Conservation (phyloP, 805 yeast genomes). For the Yarrowia sp. region DNA sequence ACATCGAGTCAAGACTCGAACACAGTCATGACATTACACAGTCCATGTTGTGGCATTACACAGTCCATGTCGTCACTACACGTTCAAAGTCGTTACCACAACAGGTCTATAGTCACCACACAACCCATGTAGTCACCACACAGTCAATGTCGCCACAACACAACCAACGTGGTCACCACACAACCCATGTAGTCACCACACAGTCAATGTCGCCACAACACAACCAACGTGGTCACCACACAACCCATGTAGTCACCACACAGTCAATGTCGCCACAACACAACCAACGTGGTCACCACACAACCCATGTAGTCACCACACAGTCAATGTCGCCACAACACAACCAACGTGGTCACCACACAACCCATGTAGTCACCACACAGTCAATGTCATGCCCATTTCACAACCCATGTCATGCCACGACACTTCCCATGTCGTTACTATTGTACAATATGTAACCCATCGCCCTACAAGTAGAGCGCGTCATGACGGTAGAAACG, state of each 20-base stretch:
- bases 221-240: background rate
- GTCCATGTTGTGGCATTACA: no score
- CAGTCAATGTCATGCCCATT: background rate
- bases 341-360: background rate
- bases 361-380: background rate
- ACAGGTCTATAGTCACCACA: no score
- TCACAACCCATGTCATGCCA: no score
- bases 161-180: background rate
- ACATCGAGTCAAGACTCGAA: no score
- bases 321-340: background rate
- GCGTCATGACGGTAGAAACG: background rate
- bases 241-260: background rate
- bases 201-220: background rate
- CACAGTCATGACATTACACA: no score
- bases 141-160: background rate
- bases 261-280: background rate
- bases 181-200: background rate
- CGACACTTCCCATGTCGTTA: background rate
- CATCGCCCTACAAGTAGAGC: no score
- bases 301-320: background rate
- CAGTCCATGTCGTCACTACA: no score
- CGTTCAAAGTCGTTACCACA: no score
- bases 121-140: background rate
- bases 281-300: background rate
- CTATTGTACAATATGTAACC: slow-evolving; percentile 4